Evolutionary conservation across 2,329 filamentous ascomycete genomes (phyloP).

Genomic region (Neoascochyta sp.): DNA sequence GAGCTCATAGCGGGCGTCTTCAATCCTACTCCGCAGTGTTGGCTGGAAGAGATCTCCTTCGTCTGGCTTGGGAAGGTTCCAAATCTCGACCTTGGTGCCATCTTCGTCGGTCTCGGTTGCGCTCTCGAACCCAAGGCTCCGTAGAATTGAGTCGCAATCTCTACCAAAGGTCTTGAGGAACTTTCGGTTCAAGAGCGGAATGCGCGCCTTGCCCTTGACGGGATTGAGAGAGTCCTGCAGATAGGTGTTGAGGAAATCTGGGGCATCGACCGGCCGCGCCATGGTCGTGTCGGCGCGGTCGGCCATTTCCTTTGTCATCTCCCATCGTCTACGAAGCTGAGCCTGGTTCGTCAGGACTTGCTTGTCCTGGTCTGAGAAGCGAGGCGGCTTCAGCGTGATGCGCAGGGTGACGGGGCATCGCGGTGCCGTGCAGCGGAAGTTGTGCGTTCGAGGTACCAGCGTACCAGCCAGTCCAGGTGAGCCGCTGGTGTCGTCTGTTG

Average conservation of each 20-base stretch:
- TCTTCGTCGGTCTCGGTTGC: slow-evolving; percentile 29
- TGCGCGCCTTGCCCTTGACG: slow-evolving; percentile 49
- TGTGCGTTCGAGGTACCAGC: slow-evolving; percentile 24
- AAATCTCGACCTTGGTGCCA: slow-evolving; percentile 20
- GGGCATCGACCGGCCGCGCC: slow-evolving; percentile 52
- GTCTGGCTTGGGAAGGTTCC: slow-evolving; percentile 32
- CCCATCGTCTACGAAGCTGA: slow-evolving; percentile 52
- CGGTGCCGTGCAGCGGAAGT: slow-evolving; percentile 58
- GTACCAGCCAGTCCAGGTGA: slow-evolving; percentile 14
- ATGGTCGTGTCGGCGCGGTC: slow-evolving; percentile 52
- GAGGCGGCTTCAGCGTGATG: slow-evolving; percentile 52
- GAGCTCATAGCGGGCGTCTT: slow-evolving; percentile 60
- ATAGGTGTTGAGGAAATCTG: slow-evolving; percentile 58
- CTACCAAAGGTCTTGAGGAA: slow-evolving; percentile 61
- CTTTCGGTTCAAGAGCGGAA: slow-evolving; percentile 59
- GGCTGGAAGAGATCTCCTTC: slow-evolving; percentile 18
- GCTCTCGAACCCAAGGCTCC: slow-evolving; percentile 55
- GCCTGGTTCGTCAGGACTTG: slow-evolving; percentile 53
- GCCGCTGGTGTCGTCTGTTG: slow-evolving; percentile 12
- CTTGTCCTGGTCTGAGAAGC: slow-evolving; percentile 49
- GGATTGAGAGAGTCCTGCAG: slow-evolving; percentile 56
- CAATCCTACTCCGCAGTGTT: slow-evolving; percentile 41
- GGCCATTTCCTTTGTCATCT: slow-evolving; percentile 50
- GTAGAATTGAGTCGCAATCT: slow-evolving; percentile 58
- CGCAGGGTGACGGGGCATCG: slow-evolving; percentile 54